phyloP scores from a whole-genome alignment of 805 yeast species.

The Wickerhamiella allomyrinae region DNA sequence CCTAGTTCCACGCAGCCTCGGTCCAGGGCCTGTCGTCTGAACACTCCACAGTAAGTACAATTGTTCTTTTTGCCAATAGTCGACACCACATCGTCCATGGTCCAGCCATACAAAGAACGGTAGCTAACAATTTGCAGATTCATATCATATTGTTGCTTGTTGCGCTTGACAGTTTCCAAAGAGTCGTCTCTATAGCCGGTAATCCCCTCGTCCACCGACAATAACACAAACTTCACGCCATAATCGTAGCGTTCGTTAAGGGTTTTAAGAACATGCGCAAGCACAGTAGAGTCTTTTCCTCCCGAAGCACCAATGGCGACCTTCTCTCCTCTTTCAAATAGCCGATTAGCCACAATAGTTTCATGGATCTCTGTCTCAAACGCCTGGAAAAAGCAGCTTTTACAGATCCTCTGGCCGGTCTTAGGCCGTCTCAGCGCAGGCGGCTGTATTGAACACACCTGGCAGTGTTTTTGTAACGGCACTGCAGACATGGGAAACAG shows the following conservation, averaged over 20 bases:
- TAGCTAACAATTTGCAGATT: slow-evolving; percentile 74
- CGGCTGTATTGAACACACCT: slow-evolving; percentile 65
- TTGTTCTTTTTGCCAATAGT: slow-evolving; percentile 88
- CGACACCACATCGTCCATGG: slow-evolving; percentile 94
- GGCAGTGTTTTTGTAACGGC: slow-evolving; percentile 34
- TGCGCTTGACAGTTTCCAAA: slow-evolving; percentile 88
- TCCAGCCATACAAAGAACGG: slow-evolving; percentile 86
- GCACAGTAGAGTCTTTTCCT: slow-evolving; percentile 93
- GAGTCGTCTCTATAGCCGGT: slow-evolving; percentile 96
- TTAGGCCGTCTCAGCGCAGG: slow-evolving; percentile 89
- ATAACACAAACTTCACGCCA: slow-evolving; percentile 67
- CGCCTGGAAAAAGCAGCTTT: slow-evolving; percentile 73
- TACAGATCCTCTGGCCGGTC: slow-evolving; percentile 78
- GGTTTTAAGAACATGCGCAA: slow-evolving; percentile 76
- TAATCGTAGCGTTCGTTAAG: slow-evolving; percentile 79
- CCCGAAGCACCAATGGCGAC: slow-evolving; percentile 99
- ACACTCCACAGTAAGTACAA: slow-evolving; percentile 96
- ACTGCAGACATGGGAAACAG: too few relatives aligned
- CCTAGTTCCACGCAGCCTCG: slow-evolving; percentile 83
- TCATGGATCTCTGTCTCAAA: slow-evolving; percentile 94
- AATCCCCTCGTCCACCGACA: slow-evolving; percentile 93
- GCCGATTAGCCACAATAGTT: slow-evolving; percentile 55
- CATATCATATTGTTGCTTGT: slow-evolving; percentile 70
- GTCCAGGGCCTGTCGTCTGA: slow-evolving; percentile 90
- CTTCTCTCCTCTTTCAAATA: slow-evolving; percentile 67